Base-by-base conservation (phyloP, 441 rosid species). In the Flueggea neowawraea region DNA sequence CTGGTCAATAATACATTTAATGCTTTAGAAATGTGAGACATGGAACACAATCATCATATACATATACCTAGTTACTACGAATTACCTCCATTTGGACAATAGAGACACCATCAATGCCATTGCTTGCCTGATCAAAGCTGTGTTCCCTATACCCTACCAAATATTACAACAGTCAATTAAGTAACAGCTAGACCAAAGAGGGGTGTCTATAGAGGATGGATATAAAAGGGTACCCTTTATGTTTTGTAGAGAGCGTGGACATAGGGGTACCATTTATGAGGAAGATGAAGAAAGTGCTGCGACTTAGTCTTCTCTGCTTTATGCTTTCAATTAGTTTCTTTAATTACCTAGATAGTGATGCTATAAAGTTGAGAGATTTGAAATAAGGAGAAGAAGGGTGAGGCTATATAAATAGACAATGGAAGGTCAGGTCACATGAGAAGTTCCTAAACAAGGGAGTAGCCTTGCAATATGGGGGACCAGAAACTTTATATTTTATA, bases 251-350 rank as follows among this genome's bases (percentile, higher is more conserved):
- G 53, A 57, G 16, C 66, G 58, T 51, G 88, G 79, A 36, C 79
- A 71, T 8, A 75, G n/a, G n/a, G n/a, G n/a, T n/a, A n/a, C n/a
- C n/a, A n/a, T n/a, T n/a, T n/a, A 85, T 71, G 36, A 79, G 52
- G 47, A 77, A 39, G 72, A 78, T 6, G 31, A 52, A 88, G 68
- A 65, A 78, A 54, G 63, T 63, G 67, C 14, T 48, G 52, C 69
- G 67, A 73, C 16, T 52, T 31, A 78, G 45, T 3, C 50, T 45
- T 71, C 44, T 71, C 43, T 57, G 82, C 83, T 80, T 85, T 91
- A 84, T 85, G 63, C 60, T 76, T 61, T 73, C 6, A 33, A 6
- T 6, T 33, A 33, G 39, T 33, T 33, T 33, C 4, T 33, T 33
- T n/a, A n/a, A n/a, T n/a, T n/a, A n/a, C n/a, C n/a, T 3, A 33